phyloP scores from a whole-genome alignment of 1,284 basidiomycete genomes.

The Ceratobasidium sp. region DNA sequence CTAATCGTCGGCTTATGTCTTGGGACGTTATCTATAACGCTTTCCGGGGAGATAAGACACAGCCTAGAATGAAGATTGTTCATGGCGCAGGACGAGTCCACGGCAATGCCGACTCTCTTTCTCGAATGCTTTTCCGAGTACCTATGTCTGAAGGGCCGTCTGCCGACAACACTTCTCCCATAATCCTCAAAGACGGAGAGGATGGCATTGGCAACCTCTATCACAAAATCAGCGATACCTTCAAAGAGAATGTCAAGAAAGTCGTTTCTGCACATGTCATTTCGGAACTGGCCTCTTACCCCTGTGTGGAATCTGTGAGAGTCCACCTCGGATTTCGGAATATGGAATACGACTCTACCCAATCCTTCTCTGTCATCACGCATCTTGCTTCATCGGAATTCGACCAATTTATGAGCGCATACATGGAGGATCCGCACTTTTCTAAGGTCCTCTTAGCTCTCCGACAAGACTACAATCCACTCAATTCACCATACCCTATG shows the following conservation, averaged over 20 bases:
- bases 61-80: conserved; percentile 56
- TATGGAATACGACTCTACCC: background rate
- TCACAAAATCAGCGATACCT: background rate
- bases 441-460: background rate
- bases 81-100: conserved; percentile 58
- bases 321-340: too few species aligned
- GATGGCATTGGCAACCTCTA: conserved; percentile 8
- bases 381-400: background rate
- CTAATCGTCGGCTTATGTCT: conserved; percentile 55
- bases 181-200: background rate
- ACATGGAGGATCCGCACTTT: conserved; percentile 26
- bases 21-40: conserved; percentile 57
- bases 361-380: background rate
- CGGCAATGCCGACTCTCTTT: conserved; percentile 57
- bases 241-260: conserved; percentile 1
- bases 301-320: background rate
- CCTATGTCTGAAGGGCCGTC: conserved; percentile 51
- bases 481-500: conserved; percentile 32
- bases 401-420: conserved; percentile 24
- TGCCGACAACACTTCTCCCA: background rate
- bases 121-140: conserved; percentile 45
- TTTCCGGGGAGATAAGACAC: too few species aligned
- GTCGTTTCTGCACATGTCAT: background rate
- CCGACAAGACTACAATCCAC: background rate
- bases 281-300: background rate